phyloP scores from a whole-genome alignment of 1,284 basidiomycete species.

The Lentinula novae-zelandiae region DNA sequence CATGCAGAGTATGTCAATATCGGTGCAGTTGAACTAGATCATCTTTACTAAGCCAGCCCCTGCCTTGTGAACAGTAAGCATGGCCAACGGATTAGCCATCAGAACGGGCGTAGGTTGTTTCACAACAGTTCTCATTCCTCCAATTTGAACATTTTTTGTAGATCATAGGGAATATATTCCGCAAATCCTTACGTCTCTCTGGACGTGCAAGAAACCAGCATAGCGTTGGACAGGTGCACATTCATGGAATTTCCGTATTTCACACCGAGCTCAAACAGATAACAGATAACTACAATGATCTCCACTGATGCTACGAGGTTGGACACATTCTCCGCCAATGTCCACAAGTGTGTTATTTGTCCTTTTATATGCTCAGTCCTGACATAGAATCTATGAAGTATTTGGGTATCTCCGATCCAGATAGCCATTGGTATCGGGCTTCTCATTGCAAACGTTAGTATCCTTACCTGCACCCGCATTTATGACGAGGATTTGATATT shows the following conservation, averaged over 20 bases:
- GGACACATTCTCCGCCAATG: conserved; percentile 42
- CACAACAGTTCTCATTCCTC: neutral
- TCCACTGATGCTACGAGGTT: conserved; percentile 56
- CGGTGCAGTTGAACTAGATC: neutral
- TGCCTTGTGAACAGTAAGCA: conserved; percentile 32
- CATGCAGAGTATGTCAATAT: conserved; percentile 36
- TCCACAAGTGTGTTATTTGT: conserved; percentile 44
- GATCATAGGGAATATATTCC: conserved; percentile 68
- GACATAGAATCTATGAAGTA: conserved; percentile 26
- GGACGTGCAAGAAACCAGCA: conserved; percentile 59
- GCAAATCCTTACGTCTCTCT: conserved; percentile 68
- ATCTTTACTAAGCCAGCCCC: neutral
- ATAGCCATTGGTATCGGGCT: conserved; percentile 47
- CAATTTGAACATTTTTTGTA: conserved; percentile 19
- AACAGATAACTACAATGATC: conserved; percentile 67
- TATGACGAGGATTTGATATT: neutral
- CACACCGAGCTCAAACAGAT: neutral
- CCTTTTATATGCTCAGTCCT: neutral
- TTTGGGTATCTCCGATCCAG: conserved; percentile 58
- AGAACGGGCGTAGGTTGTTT: conserved; percentile 41
- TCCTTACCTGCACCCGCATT: neutral
- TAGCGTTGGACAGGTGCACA: conserved; percentile 38
- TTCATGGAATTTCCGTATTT: neutral
- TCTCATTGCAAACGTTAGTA: conserved; percentile 53
- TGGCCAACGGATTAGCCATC: conserved; percentile 48